Conservation (phyloP, 1,284 basidiomycete genomes). For the Bondarzewia mesenterica region DNA sequence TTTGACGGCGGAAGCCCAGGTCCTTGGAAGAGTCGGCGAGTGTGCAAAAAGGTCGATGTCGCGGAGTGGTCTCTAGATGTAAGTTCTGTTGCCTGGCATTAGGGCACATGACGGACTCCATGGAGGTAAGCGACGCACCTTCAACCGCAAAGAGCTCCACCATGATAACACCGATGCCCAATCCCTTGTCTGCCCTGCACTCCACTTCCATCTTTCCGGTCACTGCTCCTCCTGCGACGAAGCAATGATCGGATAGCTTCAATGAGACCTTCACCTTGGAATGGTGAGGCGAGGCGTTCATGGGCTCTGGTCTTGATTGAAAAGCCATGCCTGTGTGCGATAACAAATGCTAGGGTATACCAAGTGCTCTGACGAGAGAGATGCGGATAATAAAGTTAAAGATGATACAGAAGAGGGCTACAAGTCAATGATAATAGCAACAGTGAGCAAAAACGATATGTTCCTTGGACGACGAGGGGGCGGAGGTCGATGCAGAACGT, state of each 20-base stretch:
- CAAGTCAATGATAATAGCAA: not conserved
- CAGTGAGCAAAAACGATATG: not conserved
- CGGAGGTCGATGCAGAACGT: no score
- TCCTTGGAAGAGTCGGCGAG: constrained; percentile 64
- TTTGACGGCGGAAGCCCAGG: constrained; percentile 74
- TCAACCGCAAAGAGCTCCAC: constrained; percentile 67
- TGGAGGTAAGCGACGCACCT: constrained; percentile 34
- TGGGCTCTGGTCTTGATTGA: constrained; percentile 39
- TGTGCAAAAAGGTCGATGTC: constrained; percentile 64
- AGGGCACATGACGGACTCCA: not conserved
- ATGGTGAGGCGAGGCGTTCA: constrained; percentile 70
- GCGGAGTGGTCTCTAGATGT: constrained; percentile 71
- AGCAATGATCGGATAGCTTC: constrained; percentile 45
- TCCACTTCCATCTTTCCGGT: constrained; percentile 72
- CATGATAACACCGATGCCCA: constrained; percentile 66
- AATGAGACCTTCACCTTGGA: constrained; percentile 64
- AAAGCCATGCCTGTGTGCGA: constrained; percentile 8
- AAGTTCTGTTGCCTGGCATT: constrained; percentile 48
- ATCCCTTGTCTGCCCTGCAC: constrained; percentile 60
- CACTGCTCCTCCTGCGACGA: constrained; percentile 54
- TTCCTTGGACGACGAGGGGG: no score
- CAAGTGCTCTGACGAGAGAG: not conserved
- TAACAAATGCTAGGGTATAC: no score
- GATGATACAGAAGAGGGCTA: no score
- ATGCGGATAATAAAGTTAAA: no score